Base-by-base conservation (phyloP, 164 flowering plant species). In the Tetracentron sinense region DNA sequence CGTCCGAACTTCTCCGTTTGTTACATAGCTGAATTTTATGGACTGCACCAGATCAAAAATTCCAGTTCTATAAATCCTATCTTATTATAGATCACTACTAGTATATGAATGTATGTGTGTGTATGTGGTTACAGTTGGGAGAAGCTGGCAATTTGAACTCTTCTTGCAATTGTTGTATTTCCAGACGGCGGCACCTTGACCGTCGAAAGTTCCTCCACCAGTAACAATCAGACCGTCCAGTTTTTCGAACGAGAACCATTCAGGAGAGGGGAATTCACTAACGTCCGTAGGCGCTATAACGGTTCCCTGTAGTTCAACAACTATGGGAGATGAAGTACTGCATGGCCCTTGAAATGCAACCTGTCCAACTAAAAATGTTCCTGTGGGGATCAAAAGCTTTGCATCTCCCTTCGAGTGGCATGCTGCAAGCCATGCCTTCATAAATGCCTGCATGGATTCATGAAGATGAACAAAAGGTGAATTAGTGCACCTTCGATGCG, bases 321-420 rank as follows among this genome's bases (percentile, higher is more conserved):
- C 48, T 0, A 76, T 73, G 23, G 83, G 82, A n/a, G 55, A 26
- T 15, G 67, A 60, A 56, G 33, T 38, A 11, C 19, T 57, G 79
- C 91, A 85, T 35, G 88, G 88, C 10, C 91, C 91, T n/a, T n/a
- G 50, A 55, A 84, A 81, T 0, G 62, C 23, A 0, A 74, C 72
- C 7, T 73, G 82, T 0, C 82, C 81, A 2, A 70, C 42, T 55
- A 71, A 0, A 54, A 42, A 86, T 11, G 58, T 72, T 16, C 85
- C 87, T 26, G 25, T 4, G 0, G 92, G 92, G 23, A 86, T 53
- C 17, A 82, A 16, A 14, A 84, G 17, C 61, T 44, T 82, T 2
- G 85, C 78, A 6, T 74, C 58, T 3, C 50, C 71, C 0, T 10
- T 8, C 1, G 54, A 25, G 3, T 71, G 27, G 65, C 84, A 83